A percentile compares a stretch with the other conserved stretches of the same genome.
These are phyloP conservation scores for Colletotrichum limetticola DNA, from an alignment of 2,329 filamentous ascomycete genomes.

Conservation along the genomic window DNA sequence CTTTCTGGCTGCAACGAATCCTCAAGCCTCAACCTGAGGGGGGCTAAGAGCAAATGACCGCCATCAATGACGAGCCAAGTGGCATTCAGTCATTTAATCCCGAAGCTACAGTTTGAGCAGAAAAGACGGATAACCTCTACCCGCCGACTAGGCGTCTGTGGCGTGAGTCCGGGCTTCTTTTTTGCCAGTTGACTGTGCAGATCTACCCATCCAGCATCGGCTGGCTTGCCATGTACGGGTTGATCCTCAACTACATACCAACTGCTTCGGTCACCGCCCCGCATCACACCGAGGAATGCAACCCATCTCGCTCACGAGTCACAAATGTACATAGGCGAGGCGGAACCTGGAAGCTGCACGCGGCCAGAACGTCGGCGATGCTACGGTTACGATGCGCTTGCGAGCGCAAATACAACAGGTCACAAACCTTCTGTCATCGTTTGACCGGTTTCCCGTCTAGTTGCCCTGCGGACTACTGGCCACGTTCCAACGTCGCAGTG, in stretches of 20 bases:
- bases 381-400: conserved; percentile 9
- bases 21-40: conserved; percentile 5
- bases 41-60: not conserved
- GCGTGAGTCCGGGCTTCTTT: conserved; percentile 20
- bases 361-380: not conserved
- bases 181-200: not conserved
- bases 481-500: conserved; percentile 10
- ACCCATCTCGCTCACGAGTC: not conserved
- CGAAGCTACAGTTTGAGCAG: conserved; percentile 20
- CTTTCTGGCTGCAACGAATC: not conserved
- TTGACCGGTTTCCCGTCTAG: not conserved
- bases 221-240: conserved; percentile 6
- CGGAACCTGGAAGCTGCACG: conserved; percentile 1
- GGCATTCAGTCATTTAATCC: not conserved
- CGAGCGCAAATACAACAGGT: conserved; percentile 1
- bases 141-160: conserved; percentile 18
- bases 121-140: conserved; percentile 28
- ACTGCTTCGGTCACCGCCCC: conserved; percentile 1
- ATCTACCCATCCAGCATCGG: conserved; percentile 12
- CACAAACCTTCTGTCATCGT: not conserved
- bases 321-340: conserved; percentile 10
- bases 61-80: conserved; percentile 1
- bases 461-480: not conserved
- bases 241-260: not conserved
- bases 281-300: not conserved